Evolutionary conservation across 106 monocot species (phyloP), one percentile per base, ranked within the genome.

Genomic region (Dioscorea alata): DNA sequence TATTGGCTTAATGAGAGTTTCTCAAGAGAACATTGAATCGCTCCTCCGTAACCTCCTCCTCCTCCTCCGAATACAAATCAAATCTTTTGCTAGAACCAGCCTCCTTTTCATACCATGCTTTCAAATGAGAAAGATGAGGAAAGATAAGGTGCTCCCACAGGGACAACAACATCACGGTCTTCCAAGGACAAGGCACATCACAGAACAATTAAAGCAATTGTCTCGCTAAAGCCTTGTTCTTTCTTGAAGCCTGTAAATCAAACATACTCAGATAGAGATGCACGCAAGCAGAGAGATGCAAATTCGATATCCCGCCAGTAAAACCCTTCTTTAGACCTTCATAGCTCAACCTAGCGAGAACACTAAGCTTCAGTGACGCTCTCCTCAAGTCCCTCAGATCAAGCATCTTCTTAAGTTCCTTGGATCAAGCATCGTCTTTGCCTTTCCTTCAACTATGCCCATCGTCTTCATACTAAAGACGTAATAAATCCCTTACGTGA

Each of bases 241-340:
- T 76, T 69, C 81, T 57, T 78, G 80, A 68, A 81, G 59, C 79
- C 73, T 76, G 25, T 71, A 86, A n/a, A n/a, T n/a, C n/a, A 3
- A 90, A 51, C 25, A 76, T 28, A 24, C 81, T 59, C 33, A 90
- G 83, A 73, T 86, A 90, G 18, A 90, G 73, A 74, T 86, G 75
- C 0, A 75, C 81, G 53, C 78, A 81, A 12, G 90, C 81, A 13
- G 74, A 67, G 5, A 84, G 74, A 59, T 56, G 48, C 22, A 68
- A 77, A 75, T 75, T 75, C 1, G 71, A 61, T 58, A 76, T 70
- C 25, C 79, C 85, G 49, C 4, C 42, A 48, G 71, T 73, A 20
- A 51, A 54, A 0, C 49, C 63, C 56, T 70, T 68, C 9, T 78
- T 69, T 48, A 58, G 34, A 20, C 79, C 65, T 5, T 10, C 32